Conservation (phyloP, 305 asterid species). For the Plantago rigida region DNA sequence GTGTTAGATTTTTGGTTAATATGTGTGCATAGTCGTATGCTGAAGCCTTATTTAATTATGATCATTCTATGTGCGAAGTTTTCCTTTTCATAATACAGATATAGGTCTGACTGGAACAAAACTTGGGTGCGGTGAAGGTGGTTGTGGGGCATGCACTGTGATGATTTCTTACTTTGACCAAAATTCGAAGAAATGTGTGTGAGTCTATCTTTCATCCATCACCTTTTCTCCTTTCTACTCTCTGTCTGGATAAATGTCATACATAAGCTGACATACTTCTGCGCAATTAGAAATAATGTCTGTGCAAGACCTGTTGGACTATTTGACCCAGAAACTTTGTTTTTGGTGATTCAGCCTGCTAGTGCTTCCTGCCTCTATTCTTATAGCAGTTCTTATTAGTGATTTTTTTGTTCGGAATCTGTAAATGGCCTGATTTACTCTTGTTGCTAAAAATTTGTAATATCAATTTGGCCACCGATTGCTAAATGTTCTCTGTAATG, state of each 20-base stretch:
- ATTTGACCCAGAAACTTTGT: too few species aligned
- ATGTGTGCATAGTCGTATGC: background rate
- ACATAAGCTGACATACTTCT: too few species aligned
- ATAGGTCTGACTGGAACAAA: constrained; percentile 84
- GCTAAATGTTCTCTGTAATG: background rate
- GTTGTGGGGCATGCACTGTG: constrained; percentile 98
- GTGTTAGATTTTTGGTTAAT: background rate
- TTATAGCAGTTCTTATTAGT: too few species aligned
- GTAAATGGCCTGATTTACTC: too few species aligned
- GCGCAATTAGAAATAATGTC: too few species aligned
- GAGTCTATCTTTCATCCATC: constrained; percentile 37
- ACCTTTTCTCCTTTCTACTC: constrained; percentile 16
- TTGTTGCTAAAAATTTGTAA: too few species aligned
- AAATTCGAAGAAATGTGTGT: constrained; percentile 67
- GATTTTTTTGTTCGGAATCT: too few species aligned
- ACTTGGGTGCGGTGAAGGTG: constrained; percentile 99
- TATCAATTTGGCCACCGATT: background rate
- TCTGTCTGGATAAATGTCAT: background rate
- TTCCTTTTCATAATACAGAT: constrained; percentile 38
- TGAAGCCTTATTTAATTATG: background rate
- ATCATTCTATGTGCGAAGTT: background rate
- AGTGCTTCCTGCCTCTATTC: too few species aligned
- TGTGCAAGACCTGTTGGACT: too few species aligned
- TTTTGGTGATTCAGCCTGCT: too few species aligned
- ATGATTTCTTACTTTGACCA: constrained; percentile 83